Conservation (phyloP, 306 rosid genomes). For the Rubus parviflorus region DNA sequence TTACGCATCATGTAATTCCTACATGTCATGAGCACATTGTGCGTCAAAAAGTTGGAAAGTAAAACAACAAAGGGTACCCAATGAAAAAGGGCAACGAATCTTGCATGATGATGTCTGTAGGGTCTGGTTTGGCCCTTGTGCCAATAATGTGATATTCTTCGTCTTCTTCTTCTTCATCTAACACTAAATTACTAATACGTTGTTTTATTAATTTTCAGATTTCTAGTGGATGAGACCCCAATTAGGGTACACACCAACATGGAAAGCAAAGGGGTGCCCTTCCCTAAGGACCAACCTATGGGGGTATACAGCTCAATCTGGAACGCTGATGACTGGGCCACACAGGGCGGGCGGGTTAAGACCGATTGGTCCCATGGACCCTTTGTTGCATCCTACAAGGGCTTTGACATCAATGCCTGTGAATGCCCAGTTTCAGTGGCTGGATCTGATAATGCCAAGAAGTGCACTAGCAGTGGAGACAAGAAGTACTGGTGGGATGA, state of each 20-base stretch:
- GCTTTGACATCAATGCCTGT: constrained; percentile 69
- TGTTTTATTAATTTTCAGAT: constrained; percentile 35
- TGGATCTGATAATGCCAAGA: constrained; percentile 37
- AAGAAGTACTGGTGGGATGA: constrained; percentile 91
- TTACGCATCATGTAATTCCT: background rate
- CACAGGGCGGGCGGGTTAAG: constrained; percentile 93
- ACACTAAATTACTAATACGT: too few relatives aligned
- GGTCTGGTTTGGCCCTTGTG: background rate
- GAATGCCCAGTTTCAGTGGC: constrained; percentile 43
- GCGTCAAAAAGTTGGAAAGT: background rate
- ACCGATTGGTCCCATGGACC: constrained; percentile 97
- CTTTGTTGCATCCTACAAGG: constrained; percentile 64
- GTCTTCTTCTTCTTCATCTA: background rate
- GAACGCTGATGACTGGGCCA: constrained; percentile 99
- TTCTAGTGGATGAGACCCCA: constrained; percentile 78
- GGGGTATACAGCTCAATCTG: constrained; percentile 92
- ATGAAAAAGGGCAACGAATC: constrained; percentile 42
- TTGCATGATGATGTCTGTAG: constrained; percentile 21
- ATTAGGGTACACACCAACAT: constrained; percentile 76
- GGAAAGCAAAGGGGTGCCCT: constrained; percentile 78
- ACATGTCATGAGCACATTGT: background rate
- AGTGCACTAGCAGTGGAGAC: constrained; percentile 54
- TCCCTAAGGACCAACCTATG: constrained; percentile 87
- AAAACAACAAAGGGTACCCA: constrained; percentile 9
- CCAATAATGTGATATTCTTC: background rate